Evolutionary conservation across 441 rosid genomes (phyloP).

Genomic region (Corymbia calophylla): DNA sequence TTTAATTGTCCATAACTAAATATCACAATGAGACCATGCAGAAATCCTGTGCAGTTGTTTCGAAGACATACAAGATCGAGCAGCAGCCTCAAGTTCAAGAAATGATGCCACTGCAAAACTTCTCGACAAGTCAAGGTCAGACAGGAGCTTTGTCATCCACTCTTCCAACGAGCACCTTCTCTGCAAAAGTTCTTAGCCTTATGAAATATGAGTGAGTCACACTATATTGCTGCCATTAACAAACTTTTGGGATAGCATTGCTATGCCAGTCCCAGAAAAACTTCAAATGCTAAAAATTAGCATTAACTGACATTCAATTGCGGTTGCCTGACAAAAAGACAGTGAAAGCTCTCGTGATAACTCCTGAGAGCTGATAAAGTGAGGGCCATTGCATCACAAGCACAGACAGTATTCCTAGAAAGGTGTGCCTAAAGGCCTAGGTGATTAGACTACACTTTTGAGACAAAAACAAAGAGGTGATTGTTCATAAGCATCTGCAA

Average conservation of each 20-base stretch:
- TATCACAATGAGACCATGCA: neutral
- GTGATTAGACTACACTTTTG: neutral
- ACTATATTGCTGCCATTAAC: neutral
- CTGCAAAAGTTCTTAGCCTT: conserved; percentile 52
- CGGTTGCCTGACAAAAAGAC: neutral
- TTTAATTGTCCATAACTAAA: neutral
- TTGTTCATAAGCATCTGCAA: neutral
- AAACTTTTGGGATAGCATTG: neutral
- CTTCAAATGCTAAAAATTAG: neutral
- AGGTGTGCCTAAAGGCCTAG: neutral
- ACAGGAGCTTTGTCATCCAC: conserved; percentile 92
- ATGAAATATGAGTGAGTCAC: conserved; percentile 19
- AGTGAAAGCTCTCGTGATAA: neutral
- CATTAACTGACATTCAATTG: neutral
- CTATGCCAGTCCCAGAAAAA: neutral
- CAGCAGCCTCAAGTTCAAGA: conserved; percentile 98
- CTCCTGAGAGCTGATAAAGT: neutral
- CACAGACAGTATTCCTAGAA: neutral
- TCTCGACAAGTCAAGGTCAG: conserved; percentile 94
- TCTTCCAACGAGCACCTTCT: conserved; percentile 95
- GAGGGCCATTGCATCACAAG: neutral
- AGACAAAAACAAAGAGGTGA: neutral
- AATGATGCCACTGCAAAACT: conserved; percentile 80
- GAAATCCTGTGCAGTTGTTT: neutral
- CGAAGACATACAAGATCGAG: conserved; percentile 78